Evolutionary conservation across 2,329 filamentous ascomycete genomes (phyloP).

Genomic region (Curvularia spicifera): DNA sequence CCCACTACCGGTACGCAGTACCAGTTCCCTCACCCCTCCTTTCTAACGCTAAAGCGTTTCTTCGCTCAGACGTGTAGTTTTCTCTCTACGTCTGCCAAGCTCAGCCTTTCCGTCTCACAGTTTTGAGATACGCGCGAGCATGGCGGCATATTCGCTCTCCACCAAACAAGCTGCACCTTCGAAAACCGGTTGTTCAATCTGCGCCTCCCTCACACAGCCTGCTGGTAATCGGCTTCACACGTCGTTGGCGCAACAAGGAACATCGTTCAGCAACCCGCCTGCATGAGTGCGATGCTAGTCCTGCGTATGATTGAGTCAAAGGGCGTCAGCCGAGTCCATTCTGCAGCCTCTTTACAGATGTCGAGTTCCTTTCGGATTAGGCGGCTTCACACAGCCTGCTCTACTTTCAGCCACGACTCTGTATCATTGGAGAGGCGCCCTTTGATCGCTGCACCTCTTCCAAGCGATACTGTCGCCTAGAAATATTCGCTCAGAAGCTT

Average conservation of each 20-base stretch:
- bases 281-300: constrained; percentile 23
- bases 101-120: not conserved
- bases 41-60: not conserved
- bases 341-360: constrained; percentile 8
- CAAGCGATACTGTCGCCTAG: constrained; percentile 24
- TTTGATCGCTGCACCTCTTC: constrained; percentile 23
- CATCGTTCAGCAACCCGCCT: constrained; percentile 15
- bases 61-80: not conserved
- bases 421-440: constrained; percentile 26
- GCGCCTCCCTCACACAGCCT: not conserved
- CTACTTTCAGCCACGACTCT: constrained; percentile 25
- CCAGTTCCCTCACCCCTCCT: not conserved
- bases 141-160: not conserved
- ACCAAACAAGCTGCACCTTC: not conserved
- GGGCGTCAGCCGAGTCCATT: constrained; percentile 19
- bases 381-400: constrained; percentile 28
- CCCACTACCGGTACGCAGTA: not conserved
- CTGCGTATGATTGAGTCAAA: constrained; percentile 18
- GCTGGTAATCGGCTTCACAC: not conserved
- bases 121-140: not conserved
- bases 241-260: not conserved
- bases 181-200: not conserved
- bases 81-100: constrained; percentile 1
- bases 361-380: constrained; percentile 14
- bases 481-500: constrained; percentile 19